Evolutionary conservation across 495 filamentous ascomycete species (phyloP).

Genomic region (Rhypophila decipiens): DNA sequence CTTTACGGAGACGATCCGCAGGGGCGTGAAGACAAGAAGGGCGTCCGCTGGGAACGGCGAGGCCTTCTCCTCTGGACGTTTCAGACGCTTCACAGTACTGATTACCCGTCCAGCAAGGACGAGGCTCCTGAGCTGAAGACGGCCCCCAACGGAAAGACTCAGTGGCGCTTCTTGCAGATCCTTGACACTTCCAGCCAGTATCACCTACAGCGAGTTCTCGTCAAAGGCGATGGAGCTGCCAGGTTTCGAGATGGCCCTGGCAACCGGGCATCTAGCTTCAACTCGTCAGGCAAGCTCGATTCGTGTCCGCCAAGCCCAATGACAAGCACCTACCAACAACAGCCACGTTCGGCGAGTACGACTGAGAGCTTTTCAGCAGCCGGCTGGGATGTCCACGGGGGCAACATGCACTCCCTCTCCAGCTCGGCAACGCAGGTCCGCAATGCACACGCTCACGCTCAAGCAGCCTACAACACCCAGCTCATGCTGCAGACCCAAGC

Average conservation of each 20-base stretch:
- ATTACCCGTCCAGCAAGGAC: conserved; percentile 5
- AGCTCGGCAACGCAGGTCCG: not conserved
- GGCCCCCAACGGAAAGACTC: conserved; percentile 20
- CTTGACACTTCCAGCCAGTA: conserved; percentile 39
- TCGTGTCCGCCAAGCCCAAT: conserved; percentile 24
- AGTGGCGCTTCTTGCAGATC: conserved; percentile 43
- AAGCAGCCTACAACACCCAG: conserved; percentile 13
- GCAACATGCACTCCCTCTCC: conserved; percentile 9
- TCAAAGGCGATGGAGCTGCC: conserved; percentile 6
- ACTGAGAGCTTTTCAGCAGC: conserved; percentile 38
- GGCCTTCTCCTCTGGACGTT: conserved; percentile 44
- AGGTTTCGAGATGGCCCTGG: not conserved
- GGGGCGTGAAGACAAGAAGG: conserved; percentile 3
- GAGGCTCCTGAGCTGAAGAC: conserved; percentile 21
- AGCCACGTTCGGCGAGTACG: conserved; percentile 32
- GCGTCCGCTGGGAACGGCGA: conserved; percentile 33
- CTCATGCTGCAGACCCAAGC: conserved; percentile 6
- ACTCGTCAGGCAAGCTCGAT: not conserved
- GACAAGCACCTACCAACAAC: conserved; percentile 31
- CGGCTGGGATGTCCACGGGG: conserved; percentile 22
- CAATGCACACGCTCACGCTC: not conserved
- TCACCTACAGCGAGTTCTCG: conserved; percentile 38
- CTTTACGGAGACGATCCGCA: not conserved
- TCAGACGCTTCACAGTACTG: conserved; percentile 34
- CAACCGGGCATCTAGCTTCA: not conserved